Evolutionary conservation across 768 basidiomycete genomes (phyloP).

Genomic region (Auriscalpium microsporum): DNA sequence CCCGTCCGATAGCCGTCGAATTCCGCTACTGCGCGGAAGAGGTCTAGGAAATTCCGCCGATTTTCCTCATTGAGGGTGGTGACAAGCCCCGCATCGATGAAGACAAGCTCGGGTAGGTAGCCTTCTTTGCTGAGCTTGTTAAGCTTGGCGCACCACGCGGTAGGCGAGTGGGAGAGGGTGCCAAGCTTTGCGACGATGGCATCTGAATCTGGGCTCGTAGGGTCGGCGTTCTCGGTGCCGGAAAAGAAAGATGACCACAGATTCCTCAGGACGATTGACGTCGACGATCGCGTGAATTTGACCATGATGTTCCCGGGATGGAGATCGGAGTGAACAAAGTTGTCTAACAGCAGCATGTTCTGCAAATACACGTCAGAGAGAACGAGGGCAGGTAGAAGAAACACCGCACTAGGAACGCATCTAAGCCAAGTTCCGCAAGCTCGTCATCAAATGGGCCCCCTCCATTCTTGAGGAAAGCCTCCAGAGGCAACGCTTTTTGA

Average conservation of each 20-base stretch:
- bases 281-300: conserved; percentile 85
- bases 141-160: conserved; percentile 67
- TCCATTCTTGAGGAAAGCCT: conserved; percentile 79
- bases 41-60: conserved; percentile 88
- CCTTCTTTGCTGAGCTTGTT: conserved; percentile 52
- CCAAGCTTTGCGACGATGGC: conserved; percentile 65
- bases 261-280: conserved; percentile 52
- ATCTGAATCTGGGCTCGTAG: conserved; percentile 19
- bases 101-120: conserved; percentile 89
- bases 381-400: not conserved
- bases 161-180: conserved; percentile 44
- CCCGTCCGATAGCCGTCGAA: conserved; percentile 97
- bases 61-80: conserved; percentile 80
- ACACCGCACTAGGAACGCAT: conserved; percentile 80
- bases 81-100: conserved; percentile 93
- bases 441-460: conserved; percentile 87
- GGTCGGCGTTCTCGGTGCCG: conserved; percentile 17
- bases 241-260: conserved; percentile 49
- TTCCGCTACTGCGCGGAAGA: conserved; percentile 91
- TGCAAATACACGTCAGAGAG: conserved; percentile 23
- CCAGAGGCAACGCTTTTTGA: conserved; percentile 85
- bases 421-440: conserved; percentile 86
- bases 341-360: conserved; percentile 98
- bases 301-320: conserved; percentile 97
- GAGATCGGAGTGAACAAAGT: conserved; percentile 90